Evolutionary conservation across 495 filamentous ascomycete species (phyloP).

Genomic region (Pseudomonodictys pantanalensis): DNA sequence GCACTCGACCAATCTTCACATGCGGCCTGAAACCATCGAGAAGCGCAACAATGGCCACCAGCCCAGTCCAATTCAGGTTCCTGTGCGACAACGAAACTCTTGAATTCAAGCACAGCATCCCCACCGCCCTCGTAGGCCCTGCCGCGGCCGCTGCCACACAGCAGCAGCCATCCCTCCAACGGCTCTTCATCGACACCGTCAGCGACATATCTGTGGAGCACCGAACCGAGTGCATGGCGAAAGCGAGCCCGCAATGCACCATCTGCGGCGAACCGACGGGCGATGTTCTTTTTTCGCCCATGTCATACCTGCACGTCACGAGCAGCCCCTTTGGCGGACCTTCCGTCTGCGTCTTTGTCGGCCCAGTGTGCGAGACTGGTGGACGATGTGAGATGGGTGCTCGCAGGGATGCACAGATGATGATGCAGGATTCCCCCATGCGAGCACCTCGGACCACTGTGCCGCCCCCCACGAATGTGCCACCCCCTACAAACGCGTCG

Average conservation of each 20-base stretch:
- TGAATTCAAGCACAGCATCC: not conserved
- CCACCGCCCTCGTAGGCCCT: not conserved
- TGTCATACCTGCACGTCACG: not conserved
- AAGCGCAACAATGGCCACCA: not conserved
- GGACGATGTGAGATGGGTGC: not conserved
- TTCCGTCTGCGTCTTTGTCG: not conserved
- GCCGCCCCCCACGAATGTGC: too few species aligned
- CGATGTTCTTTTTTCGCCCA: not conserved
- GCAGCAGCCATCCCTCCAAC: not conserved
- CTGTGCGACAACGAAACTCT: not conserved
- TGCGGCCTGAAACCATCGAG: not conserved
- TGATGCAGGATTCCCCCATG: not conserved
- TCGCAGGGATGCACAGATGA: not conserved
- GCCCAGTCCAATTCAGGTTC: not conserved
- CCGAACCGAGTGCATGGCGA: not conserved
- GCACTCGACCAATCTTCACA: too few species aligned
- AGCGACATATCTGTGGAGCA: not conserved
- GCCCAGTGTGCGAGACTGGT: not conserved
- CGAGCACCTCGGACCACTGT: not conserved
- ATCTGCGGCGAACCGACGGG: not conserved
- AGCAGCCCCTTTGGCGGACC: not conserved
- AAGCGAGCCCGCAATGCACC: not conserved
- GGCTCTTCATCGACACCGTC: not conserved
- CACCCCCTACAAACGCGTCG: too few species aligned
- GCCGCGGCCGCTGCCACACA: not conserved